Evolutionary conservation across 1,284 basidiomycete species (phyloP), one percentile per base, ranked within the genome.

Genomic region (Marasmius fiardii): DNA sequence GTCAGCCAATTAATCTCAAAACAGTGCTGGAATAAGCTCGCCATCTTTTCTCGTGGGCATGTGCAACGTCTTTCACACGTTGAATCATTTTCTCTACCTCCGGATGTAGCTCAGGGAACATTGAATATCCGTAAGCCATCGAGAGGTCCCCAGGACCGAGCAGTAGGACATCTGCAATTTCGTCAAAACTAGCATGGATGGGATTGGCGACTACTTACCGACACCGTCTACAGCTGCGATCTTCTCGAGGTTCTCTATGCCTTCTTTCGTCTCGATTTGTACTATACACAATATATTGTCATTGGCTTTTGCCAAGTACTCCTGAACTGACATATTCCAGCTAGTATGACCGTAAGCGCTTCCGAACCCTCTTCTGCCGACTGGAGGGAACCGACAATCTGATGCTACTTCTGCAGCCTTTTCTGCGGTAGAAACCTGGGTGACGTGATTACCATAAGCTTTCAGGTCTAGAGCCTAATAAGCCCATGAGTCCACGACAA

Each of bases 121-220:
- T 65, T 0, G 80, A 75, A 62, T 78, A 81, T 28, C 83, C 83
- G 20, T 84, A 71, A 1, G 77, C 74, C 48, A 84, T 73, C 4
- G 83, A 85, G 43, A 88, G 74, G 63, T 86, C 85, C 60, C 81
- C 87, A 1, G 85, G 85, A 11, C 86, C 86, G 54, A 89, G 81
- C 70, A 88, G 86, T 23, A 74, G 59, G 8, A 67, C 69, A 59
- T 75, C 72, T 70, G 64, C 28, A 4, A 26, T 41, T 45, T 20
- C 18, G 37, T 26, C 16, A 31, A 45, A 51, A 16, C 34, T 23
- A 34, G 43, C 41, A 53, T 5, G 52, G 47, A 1, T 49, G 41
- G 20, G 16, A 10, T 21, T 44, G 20, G 28, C 28, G n/a, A 20
- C 39, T 16, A 64, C 75, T 63, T 54, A 85, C 85, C 83, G 21